Base-by-base conservation (phyloP, 106 monocot genomes). In the Chionographis japonica region DNA sequence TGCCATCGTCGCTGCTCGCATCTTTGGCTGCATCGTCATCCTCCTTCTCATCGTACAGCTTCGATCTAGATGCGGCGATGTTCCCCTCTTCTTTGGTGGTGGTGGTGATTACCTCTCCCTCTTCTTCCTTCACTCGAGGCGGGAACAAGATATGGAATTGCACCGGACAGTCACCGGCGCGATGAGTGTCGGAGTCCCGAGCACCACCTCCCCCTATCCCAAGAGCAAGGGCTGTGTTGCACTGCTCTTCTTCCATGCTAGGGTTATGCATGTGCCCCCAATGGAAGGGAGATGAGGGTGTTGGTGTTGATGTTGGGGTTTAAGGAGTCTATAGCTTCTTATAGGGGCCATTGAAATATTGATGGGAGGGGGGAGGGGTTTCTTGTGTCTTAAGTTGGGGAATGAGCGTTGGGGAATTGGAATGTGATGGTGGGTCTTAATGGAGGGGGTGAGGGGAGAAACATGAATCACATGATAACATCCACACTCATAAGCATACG, bases 161-260 rank as follows among this genome's bases (percentile, higher is more conserved):
- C n/a, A 62, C 60, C 1, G 58, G 52, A n/a, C 65, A 16, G 0
- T 37, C 37, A 9, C 50, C 4, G 36, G 53, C 59, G 10, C 40
- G 62, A 8, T 18, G 37, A 12, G 40, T 11, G 41, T n/a, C 27
- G 27, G 27, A 18, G 7, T 60, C 60, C 10, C 19, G 37, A 37
- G n/a, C 6, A 38, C 50, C 67, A 10, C 65, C 56, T 8, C 75
- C 63, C 50, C 83, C 83, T 12, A 87, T 77, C 4, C 50, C 76
- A n/a, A 87, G 76, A 46, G 74, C 56, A 57, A 87, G 79, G 36
- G 43, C 66, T 20, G 68, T 42, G 19, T 77, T 55, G 67, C 79
- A 77, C 39, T 55, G 13, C 15, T 71, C 59, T 10, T 76, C 78
- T 53, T 58, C 72, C 80, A 77, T 84, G 49, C 37, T 60, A 3